Percentiles rank a stretch among this genome's conserved stretches.
Evolutionary conservation across 139 green algal genomes (phyloP).

Genomic region (Dunaliella sp.): DNA sequence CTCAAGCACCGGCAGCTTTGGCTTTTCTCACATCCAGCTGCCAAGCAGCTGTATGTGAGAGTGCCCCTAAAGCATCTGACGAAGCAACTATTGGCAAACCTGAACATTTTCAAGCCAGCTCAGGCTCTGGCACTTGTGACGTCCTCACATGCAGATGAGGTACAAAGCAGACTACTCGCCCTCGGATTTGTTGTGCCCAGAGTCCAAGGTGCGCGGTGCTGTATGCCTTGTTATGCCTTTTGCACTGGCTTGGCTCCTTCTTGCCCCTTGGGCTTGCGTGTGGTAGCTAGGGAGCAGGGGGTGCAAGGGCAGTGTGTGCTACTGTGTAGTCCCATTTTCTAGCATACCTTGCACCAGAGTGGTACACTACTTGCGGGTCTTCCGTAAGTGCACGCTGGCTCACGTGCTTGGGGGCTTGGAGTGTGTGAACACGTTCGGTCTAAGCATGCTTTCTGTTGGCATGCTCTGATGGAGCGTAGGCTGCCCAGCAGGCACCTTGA

Average conservation of each 20-base stretch:
- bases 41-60: not conserved
- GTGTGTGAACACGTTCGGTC: too few relatives aligned
- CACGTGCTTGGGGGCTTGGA: too few relatives aligned
- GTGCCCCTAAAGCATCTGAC: not conserved
- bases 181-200: slow-evolving; percentile 86
- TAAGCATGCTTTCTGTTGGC: too few relatives aligned
- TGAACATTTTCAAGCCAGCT: not conserved
- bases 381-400: too few relatives aligned
- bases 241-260: not conserved
- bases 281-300: too few relatives aligned
- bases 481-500: too few relatives aligned
- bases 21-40: not conserved
- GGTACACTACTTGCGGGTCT: not conserved
- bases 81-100: not conserved
- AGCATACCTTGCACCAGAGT: not conserved
- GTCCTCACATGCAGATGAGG: slow-evolving; percentile 29
- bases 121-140: too few relatives aligned
- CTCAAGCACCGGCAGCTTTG: not conserved
- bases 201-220: slow-evolving; percentile 41
- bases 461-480: too few relatives aligned
- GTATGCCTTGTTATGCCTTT: slow-evolving; percentile 11
- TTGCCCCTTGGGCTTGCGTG: not conserved
- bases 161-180: slow-evolving; percentile 89
- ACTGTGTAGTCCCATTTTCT: not conserved
- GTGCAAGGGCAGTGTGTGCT: not conserved